Base-by-base conservation (phyloP, 2,329 filamentous ascomycete genomes). In the Curvularia spicifera region DNA sequence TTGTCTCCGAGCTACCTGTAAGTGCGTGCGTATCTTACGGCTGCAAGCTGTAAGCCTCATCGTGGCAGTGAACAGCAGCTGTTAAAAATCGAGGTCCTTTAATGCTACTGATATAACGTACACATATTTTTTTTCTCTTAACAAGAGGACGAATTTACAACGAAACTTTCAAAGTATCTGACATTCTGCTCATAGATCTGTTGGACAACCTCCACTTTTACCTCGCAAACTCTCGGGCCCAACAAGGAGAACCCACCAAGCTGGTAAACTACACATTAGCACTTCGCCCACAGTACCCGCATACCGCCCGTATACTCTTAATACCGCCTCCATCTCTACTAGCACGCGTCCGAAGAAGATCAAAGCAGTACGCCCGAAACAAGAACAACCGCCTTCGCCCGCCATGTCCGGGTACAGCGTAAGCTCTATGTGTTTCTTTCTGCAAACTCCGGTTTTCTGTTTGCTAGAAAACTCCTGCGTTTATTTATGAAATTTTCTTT, bases 401-500 rank as follows among this genome's bases (percentile, higher is more conserved):
- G 63, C 56, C 43, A 71, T 71, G 69, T 69, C 65, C 42, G 69
- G 69, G 24, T 69, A 70, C 51, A 56, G 58, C 40, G 69, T 71
- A 66, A 58, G 60, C 5, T 7, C 15, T 37, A n/a, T n/a, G 4
- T 18, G 15, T 37, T 15, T 37, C 35, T 37, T 37, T 18, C 7
- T 37, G 35, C 35, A 3, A 37, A 8, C 35, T 22, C 26, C 8
- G 2, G 9, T 40, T 5, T 28, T 4, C 22, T 28, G 9, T 18
- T 20, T 18, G 15, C 3, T 28, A 15, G 5, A 26, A 28, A 4
- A 20, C n/a, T 20, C 13, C 8, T 20, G 18, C 15, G 22, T 44
- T 15, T 10, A 28, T 47, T 37, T 24, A 24, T 24, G 22, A 24
- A 28, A 18, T 44, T 40, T 29, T 18, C 24, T 24, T 29, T 31